Percentiles rank a stretch among this genome's conserved stretches.
Conservation (phyloP, 257 asterid genomes). For the Primulina eburnea region DNA sequence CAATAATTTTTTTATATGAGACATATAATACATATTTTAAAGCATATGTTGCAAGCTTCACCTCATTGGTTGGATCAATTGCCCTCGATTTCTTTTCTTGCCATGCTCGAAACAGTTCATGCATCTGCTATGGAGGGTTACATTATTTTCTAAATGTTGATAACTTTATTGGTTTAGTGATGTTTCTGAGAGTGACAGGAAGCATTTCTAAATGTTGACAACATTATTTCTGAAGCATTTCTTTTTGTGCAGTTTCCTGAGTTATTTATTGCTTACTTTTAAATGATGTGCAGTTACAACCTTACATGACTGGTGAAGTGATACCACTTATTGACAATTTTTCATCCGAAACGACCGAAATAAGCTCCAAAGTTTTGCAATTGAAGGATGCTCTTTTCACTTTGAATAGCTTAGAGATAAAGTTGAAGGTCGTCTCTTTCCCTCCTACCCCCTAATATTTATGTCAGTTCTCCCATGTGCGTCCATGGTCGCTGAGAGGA, state of each 20-base stretch:
- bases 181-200: background rate
- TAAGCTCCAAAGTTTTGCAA: constrained; percentile 44
- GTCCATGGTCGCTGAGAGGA: background rate
- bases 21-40: too few species aligned
- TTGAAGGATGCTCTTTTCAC: constrained; percentile 58
- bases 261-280: constrained; percentile 20
- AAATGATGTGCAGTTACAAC: constrained; percentile 54
- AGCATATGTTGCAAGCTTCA: too few species aligned
- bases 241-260: background rate
- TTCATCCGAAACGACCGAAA: constrained; percentile 32
- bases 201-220: background rate
- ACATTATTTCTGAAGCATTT: constrained; percentile 6
- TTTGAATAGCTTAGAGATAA: constrained; percentile 76
- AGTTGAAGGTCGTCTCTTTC: constrained; percentile 62
- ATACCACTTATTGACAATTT: constrained; percentile 51
- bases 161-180: background rate
- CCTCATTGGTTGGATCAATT: too few species aligned
- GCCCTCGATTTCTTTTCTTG: too few species aligned
- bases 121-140: too few species aligned
- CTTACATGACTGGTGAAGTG: constrained; percentile 67
- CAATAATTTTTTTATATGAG: too few species aligned
- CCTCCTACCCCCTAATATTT: constrained; percentile 17
- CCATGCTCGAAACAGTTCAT: too few species aligned
- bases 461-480: background rate
- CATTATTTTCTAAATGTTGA: too few species aligned